Evolutionary conservation across 1,284 basidiomycete species (phyloP).

Genomic region (Rhodotorula sp.): DNA sequence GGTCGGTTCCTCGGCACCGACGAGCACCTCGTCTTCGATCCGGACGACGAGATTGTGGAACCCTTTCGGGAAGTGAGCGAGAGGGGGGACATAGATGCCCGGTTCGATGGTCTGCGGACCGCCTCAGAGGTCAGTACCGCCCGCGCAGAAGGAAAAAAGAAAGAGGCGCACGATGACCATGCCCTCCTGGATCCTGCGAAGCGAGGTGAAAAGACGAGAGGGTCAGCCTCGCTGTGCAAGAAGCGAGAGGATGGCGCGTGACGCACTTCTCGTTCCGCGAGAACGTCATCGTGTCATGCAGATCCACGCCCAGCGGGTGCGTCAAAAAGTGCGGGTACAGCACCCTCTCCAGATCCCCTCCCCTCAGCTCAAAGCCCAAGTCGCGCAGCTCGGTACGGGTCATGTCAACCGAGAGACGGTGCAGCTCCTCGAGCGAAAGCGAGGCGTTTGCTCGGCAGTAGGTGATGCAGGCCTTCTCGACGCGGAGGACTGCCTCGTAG

Average conservation of each 20-base stretch:
- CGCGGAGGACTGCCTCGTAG: constrained; percentile 78
- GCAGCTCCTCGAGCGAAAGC: constrained; percentile 73
- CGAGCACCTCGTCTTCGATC: constrained; percentile 88
- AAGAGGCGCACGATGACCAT: constrained; percentile 72
- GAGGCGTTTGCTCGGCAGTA: constrained; percentile 62
- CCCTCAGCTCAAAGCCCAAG: constrained; percentile 73
- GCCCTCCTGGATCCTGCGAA: constrained; percentile 64
- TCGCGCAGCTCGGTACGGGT: constrained; percentile 74
- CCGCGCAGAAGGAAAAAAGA: too few relatives aligned
- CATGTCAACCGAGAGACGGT: constrained; percentile 70
- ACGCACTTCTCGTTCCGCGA: constrained; percentile 52
- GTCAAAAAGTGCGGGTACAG: constrained; percentile 85
- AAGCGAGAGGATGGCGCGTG: not conserved
- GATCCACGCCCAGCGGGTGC: constrained; percentile 65
- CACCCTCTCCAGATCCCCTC: constrained; percentile 67
- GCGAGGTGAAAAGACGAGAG: not conserved
- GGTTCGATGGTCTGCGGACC: constrained; percentile 29
- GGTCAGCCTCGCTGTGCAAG: not conserved
- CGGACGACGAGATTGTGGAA: constrained; percentile 88
- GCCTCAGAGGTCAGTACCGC: not conserved
- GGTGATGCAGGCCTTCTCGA: constrained; percentile 68
- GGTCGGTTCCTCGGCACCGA: constrained; percentile 66
- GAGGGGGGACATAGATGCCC: constrained; percentile 74
- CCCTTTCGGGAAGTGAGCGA: constrained; percentile 71
- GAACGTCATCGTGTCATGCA: constrained; percentile 56